Base-by-base conservation (phyloP, 805 yeast species). In the Zygosaccharomyces pseudorouxii region DNA sequence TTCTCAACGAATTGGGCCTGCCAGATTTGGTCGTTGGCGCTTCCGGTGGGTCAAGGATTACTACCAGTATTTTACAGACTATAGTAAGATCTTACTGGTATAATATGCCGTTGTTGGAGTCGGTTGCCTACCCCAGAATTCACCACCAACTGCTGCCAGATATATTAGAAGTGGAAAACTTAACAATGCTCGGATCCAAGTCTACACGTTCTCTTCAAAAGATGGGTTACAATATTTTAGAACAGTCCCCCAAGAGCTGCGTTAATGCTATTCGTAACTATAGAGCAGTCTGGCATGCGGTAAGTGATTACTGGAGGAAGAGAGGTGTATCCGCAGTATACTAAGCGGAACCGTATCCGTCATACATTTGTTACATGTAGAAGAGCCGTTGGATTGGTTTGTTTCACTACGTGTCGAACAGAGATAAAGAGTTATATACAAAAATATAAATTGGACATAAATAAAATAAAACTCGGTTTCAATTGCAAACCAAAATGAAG, bases 111-210 rank as follows among this genome's bases (percentile, higher is more conserved):
- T 62, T 89, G 3, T 69, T 88, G 19, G 83, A 86, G 47, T 75
- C 89, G 0, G 75, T 90, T 19, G 79, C 95, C 0, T 83, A 70
- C 58, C 97, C 97, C 1, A 71, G 99, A 46, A 42, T 88, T 9
- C 98, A 92, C 63, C 97, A 92, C 64, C 99, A 92, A 65, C 75
- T 92, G 19, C 63, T 92, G 22, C 97, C 97, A 0, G 82, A 88
- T 53, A 62, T 58, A 2, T 69, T 81, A 1, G 80, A 72, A 65
- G 74, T 84, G 37, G 98, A 90, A 59, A 62, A 55, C 45, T 35
- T 56, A 1, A 62, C 71, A 11, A 74, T 78, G 39, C 69, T 75
- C 4, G 77, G 78, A 0, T 56, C 59, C 16, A 76, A 72, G 28
- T 67, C 78, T 3, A 47, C 71, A 1, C 50, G 57, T 4, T 67